phyloP scores from a whole-genome alignment of 768 basidiomycete species.

The Xerocomus potaroensis region DNA sequence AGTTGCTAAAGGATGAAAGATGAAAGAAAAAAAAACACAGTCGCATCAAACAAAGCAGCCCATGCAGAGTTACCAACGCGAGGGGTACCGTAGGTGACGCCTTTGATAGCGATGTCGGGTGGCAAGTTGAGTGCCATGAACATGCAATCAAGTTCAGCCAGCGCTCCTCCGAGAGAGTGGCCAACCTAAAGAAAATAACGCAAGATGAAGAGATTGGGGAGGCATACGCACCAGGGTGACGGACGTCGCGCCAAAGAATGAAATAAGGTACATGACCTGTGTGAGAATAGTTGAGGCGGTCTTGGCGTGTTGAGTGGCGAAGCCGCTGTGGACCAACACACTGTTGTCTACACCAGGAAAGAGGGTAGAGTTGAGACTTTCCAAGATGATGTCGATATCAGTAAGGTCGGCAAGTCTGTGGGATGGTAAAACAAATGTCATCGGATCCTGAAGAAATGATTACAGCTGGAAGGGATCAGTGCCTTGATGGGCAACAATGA shows the following conservation, averaged over 20 bases:
- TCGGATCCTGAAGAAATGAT: slow-evolving; percentile 9
- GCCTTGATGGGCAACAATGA: slow-evolving; percentile 61
- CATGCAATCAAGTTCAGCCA: slow-evolving; percentile 48
- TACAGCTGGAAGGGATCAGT: slow-evolving; percentile 56
- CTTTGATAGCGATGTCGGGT: slow-evolving; percentile 29
- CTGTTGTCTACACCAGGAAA: slow-evolving; percentile 50
- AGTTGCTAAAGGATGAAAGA: neutral
- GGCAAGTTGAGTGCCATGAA: slow-evolving; percentile 48
- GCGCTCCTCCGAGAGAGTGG: slow-evolving; percentile 50
- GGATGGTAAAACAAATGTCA: neutral
- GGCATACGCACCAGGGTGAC: slow-evolving; percentile 38
- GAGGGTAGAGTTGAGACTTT: slow-evolving; percentile 38
- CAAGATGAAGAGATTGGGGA: neutral
- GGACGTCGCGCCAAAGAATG: slow-evolving; percentile 32
- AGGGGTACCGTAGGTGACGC: slow-evolving; percentile 31
- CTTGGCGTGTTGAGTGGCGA: slow-evolving; percentile 45
- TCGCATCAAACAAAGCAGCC: slow-evolving; percentile 26
- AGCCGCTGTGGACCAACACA: slow-evolving; percentile 51
- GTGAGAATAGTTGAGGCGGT: slow-evolving; percentile 43
- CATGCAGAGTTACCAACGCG: slow-evolving; percentile 28
- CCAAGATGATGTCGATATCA: slow-evolving; percentile 40
- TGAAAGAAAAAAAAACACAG: slow-evolving; percentile 9
- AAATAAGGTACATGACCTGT: slow-evolving; percentile 40
- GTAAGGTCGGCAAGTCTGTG: slow-evolving; percentile 48
- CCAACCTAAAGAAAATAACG: slow-evolving; percentile 31